A percentile compares a stretch with the other conserved stretches of the same genome.
phyloP scores from a whole-genome alignment of 129 eudicot genomes.

The Scalesia atractyloides region DNA sequence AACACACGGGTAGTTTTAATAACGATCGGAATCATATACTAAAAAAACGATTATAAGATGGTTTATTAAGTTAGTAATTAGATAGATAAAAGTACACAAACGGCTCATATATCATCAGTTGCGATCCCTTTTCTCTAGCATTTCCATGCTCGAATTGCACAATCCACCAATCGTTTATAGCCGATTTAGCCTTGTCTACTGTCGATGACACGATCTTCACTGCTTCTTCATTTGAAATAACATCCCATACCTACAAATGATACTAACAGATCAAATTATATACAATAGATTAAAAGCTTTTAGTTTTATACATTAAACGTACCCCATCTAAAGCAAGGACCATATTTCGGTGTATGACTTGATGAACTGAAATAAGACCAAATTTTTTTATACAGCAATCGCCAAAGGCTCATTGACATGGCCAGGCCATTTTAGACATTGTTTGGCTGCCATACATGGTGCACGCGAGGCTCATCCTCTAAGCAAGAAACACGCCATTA shows the following conservation, averaged over 20 bases:
- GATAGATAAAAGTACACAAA: slow-evolving; percentile 41
- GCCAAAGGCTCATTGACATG: slow-evolving; percentile 90
- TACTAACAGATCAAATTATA: not conserved
- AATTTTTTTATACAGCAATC: slow-evolving; percentile 81
- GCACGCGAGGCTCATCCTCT: slow-evolving; percentile 82
- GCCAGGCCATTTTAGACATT: slow-evolving; percentile 89
- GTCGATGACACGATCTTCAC: slow-evolving; percentile 66
- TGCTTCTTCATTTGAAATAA: slow-evolving; percentile 84
- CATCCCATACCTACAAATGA: slow-evolving; percentile 84
- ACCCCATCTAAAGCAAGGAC: slow-evolving; percentile 97
- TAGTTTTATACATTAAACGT: slow-evolving; percentile 22
- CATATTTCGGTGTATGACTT: slow-evolving; percentile 75
- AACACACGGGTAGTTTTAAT: no score
- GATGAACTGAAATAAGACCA: slow-evolving; percentile 84
- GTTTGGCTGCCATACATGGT: slow-evolving; percentile 79
- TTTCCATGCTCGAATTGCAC: slow-evolving; percentile 72
- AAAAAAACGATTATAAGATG: no score
- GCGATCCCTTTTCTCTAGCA: slow-evolving; percentile 74
- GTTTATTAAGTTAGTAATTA: no score
- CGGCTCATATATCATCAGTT: slow-evolving; percentile 80
- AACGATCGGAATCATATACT: no score
- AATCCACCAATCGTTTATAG: slow-evolving; percentile 61
- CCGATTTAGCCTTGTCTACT: slow-evolving; percentile 65
- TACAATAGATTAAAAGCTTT: not conserved
- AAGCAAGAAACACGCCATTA: slow-evolving; percentile 72